Evolutionary conservation across 2,329 filamentous ascomycete genomes (phyloP), one percentile per base, ranked within the genome.

Genomic region (Pseudopithomyces maydicus): DNA sequence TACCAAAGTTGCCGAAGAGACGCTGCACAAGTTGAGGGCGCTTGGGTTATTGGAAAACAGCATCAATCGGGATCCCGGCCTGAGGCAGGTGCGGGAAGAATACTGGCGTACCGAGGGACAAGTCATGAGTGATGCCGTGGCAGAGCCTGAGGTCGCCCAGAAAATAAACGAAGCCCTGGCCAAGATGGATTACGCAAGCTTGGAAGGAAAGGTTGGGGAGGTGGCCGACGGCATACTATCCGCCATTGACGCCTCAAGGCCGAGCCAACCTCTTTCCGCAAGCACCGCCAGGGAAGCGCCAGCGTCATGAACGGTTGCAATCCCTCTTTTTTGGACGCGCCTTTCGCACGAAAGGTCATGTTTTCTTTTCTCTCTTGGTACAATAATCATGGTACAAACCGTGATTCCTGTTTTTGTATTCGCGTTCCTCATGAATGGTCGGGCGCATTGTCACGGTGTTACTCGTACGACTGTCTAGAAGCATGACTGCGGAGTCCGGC

Each of bases 71-170:
- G 91, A 97, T 76, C 82, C 85, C 60, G 84, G 84, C 42, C 78
- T 97, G 74, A 85, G 92, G 57, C 81, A 77, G 2, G 83, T 84
- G 56, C 84, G 84, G 48, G 84, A 88, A 64, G 83, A 81, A 15
- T 97, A 97, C 77, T 98, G 94, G 94, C 79, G 81, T 10, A 88
- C 89, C 43, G 91, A 97, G 78, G 89, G 86, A 6, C 80, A 84
- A 50, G 74, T 91, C 29, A 91, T 90, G 84, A 80, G 84, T 35
- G 86, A 89, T 68, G 86, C 90, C 22, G 89, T 96, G 84, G 90
- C 92, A 79, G 90, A 94, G 61, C 82, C 86, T 59, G 89, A 90
- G 59, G 90, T 93, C 7, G 78, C 91, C 35, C 87, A 88, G 67
- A 85, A 88, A 51, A 84, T 92, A 59, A 88, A 89, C 57, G 84